phyloP scores from a whole-genome alignment of 208 protist species.

The Acanthamoeba polyphaga region DNA sequence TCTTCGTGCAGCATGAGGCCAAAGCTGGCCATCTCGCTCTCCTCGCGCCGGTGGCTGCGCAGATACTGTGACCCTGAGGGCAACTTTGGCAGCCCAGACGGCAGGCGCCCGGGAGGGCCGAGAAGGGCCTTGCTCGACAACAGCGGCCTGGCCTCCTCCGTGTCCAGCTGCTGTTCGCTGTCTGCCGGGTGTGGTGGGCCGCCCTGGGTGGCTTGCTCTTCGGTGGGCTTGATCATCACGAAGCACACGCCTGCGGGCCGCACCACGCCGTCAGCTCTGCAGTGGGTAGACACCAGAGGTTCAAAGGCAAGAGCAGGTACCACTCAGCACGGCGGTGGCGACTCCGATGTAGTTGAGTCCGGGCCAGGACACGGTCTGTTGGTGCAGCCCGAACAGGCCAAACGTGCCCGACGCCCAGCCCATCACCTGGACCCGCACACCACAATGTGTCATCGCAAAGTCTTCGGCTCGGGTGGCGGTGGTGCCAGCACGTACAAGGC shows the following conservation, averaged over 20 bases:
- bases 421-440: not conserved
- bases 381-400: constrained; percentile 15
- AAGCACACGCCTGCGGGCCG: not conserved
- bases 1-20: constrained; percentile 9
- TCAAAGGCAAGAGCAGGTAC: not conserved
- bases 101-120: too few species aligned
- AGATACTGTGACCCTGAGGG: not conserved
- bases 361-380: not conserved
- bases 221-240: not conserved
- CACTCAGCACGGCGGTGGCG: not conserved
- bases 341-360: constrained; percentile 7
- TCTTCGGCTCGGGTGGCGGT: not conserved
- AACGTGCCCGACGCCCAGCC: constrained; percentile 6
- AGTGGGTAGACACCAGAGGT: not conserved
- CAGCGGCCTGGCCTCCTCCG: not conserved
- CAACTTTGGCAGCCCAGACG: too few species aligned
- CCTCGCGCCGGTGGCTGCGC: not conserved
- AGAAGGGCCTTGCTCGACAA: not conserved
- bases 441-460: not conserved
- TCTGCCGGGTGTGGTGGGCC: not conserved
- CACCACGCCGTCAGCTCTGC: not conserved
- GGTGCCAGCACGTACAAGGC: not conserved
- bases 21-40: constrained; percentile 36
- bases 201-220: not conserved
- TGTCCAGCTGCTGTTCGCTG: not conserved